phyloP scores from a whole-genome alignment of 768 basidiomycete genomes.

The Amanita polypyramis region DNA sequence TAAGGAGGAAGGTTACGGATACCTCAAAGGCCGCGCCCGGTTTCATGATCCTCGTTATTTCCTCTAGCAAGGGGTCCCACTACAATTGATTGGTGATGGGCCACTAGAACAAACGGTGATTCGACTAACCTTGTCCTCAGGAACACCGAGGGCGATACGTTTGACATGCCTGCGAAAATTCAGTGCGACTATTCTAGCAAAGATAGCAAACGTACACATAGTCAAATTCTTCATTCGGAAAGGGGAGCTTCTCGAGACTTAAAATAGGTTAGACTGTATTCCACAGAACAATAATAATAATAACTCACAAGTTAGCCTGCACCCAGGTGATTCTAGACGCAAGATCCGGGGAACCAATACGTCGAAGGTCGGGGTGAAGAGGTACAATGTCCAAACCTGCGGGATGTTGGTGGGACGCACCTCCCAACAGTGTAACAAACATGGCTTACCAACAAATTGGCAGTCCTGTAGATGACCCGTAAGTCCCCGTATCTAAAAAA shows the following conservation, averaged over 20 bases:
- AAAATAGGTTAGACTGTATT: conserved; percentile 6
- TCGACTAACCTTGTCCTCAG: conserved; percentile 53
- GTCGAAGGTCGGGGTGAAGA: conserved; percentile 57
- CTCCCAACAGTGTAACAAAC: neutral
- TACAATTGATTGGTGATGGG: conserved; percentile 12
- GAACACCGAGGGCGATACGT: conserved; percentile 63
- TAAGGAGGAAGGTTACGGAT: neutral
- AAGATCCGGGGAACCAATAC: conserved; percentile 45
- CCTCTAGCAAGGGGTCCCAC: conserved; percentile 66
- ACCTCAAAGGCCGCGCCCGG: conserved; percentile 67
- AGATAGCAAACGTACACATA: conserved; percentile 44
- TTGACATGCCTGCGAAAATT: conserved; percentile 44
- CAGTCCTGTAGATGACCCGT: conserved; percentile 27
- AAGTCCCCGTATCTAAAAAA: neutral
- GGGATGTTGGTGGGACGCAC: neutral
- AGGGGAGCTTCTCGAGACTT: conserved; percentile 62
- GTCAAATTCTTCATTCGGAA: conserved; percentile 65
- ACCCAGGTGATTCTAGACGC: conserved; percentile 60
- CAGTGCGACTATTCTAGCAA: neutral
- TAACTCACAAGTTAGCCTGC: conserved; percentile 57
- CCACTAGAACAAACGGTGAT: neutral
- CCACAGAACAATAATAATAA: neutral
- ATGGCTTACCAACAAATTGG: conserved; percentile 50
- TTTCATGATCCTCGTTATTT: conserved; percentile 62
- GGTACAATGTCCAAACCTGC: conserved; percentile 63